Base-by-base conservation (phyloP, 257 asterid genomes). In the Nyctanthes arbortristis region DNA sequence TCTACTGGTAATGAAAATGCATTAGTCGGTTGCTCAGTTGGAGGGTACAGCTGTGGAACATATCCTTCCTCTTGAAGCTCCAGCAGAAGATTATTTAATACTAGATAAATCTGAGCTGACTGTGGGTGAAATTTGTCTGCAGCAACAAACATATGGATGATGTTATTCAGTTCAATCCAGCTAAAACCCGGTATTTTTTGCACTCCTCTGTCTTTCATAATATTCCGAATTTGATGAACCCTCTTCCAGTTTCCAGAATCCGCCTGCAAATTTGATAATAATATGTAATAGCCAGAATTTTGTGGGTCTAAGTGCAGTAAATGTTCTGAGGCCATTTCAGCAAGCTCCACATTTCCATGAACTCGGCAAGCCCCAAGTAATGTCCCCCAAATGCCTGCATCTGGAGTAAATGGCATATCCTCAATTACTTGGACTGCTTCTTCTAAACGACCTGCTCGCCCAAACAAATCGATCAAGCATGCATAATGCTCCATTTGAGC, bases 311-410 rank as follows among this genome's bases (percentile, higher is more conserved):
- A 74, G 31, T 55, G 69, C 54, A 79, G 67, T 7, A 93, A 82
- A 76, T 83, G 84, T 58, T 74, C 72, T 16, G 96, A 87, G 6
- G 96, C 96, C 84, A 83, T 36, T 81, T 85, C 96, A 3, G 97
- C 97, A 16, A 91, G 91, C 79, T 88, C 88, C 18, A 82, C 73
- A 58, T 89, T 77, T 64, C 94, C 91, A 79, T 93, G 96, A 24
- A 85, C 79, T 22, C 94, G 85, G 70, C 89, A 86, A 40, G 96
- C 92, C 43, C 97, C 97, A 8, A 93, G 86, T 35, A 93, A 56
- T 0, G 99, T 79, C 2, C 97, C 99, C 99, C 99, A 93, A 33
- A 89, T 78, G 34, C 96, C 94, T 5, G 96, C 96, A 65, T 89
- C 99, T 6, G 97, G 92, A 55, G 81, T 54, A 70, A 83, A 89